phyloP scores from a whole-genome alignment of 176 grass and related monocot species.

The Dendrocalamus sinicus region DNA sequence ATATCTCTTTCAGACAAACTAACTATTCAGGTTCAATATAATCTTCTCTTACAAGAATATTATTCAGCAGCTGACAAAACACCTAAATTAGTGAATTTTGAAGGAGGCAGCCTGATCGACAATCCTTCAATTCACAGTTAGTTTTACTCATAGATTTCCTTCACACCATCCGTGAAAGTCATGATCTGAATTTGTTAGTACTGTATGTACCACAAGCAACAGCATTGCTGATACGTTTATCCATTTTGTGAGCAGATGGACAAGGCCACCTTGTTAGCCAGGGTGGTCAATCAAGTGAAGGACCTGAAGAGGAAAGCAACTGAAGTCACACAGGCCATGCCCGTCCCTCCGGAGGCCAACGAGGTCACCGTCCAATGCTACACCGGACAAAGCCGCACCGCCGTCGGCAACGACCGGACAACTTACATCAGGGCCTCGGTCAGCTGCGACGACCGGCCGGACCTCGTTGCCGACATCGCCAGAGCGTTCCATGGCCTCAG shows the following conservation, averaged over 20 bases:
- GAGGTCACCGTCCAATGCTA: slow-evolving; percentile 29
- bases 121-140: not conserved
- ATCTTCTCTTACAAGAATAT: not conserved
- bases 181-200: not conserved
- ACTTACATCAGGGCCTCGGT: slow-evolving; percentile 38
- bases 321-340: not conserved
- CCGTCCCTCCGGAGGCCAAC: slow-evolving; percentile 42
- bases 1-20: not conserved
- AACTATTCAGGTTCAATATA: not conserved
- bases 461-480: slow-evolving; percentile 42
- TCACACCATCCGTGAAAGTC: not conserved
- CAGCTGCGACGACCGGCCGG: slow-evolving; percentile 58
- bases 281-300: slow-evolving; percentile 44
- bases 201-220: not conserved
- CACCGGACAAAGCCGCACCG: not conserved
- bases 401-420: not conserved
- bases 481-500: slow-evolving; percentile 39
- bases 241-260: slow-evolving; percentile 47
- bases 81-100: not conserved
- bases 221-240: not conserved
- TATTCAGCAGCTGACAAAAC: not conserved
- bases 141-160: not conserved
- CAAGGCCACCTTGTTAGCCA: slow-evolving; percentile 53
- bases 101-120: not conserved
- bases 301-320: slow-evolving; percentile 44